A percentile compares a stretch with the other conserved stretches of the same genome.
Evolutionary conservation across 2,329 filamentous ascomycete species (phyloP).

Genomic region (Blumeria graminis): DNA sequence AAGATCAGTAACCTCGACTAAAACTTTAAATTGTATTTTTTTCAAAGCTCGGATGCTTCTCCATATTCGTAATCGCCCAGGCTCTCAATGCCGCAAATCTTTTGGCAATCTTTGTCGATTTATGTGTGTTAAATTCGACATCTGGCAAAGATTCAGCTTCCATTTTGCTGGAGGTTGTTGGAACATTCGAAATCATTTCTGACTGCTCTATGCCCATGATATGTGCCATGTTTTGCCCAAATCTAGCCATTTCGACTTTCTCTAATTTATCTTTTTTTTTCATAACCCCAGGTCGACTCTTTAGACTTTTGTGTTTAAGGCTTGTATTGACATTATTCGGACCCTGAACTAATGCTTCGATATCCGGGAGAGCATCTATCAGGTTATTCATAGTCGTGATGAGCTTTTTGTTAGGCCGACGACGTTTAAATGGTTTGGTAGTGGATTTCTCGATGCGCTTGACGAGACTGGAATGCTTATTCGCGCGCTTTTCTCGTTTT

Average conservation of each 20-base stretch:
- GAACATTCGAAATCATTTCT: too few relatives aligned
- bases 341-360: slow-evolving; percentile 18
- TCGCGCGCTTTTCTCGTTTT: slow-evolving; percentile 64
- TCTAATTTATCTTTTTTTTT: slow-evolving; percentile 67
- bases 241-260: slow-evolving; percentile 57
- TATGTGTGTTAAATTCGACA: background rate
- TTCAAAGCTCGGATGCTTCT: slow-evolving; percentile 57
- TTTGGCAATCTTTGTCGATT: slow-evolving; percentile 16
- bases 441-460: slow-evolving; percentile 44
- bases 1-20: too few relatives aligned
- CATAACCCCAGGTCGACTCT: slow-evolving; percentile 51
- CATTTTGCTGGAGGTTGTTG: too few relatives aligned
- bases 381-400: slow-evolving; percentile 50
- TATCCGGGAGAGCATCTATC: slow-evolving; percentile 50
- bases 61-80: slow-evolving; percentile 73
- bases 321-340: slow-evolving; percentile 27
- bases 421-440: slow-evolving; percentile 32
- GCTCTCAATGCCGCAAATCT: slow-evolving; percentile 62
- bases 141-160: too few relatives aligned
- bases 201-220: slow-evolving; percentile 18
- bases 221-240: slow-evolving; percentile 60
- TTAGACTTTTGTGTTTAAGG: slow-evolving; percentile 43
- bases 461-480: slow-evolving; percentile 62
- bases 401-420: slow-evolving; percentile 54
- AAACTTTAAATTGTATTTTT: slow-evolving; percentile 2